Evolutionary conservation across 1,284 basidiomycete genomes (phyloP), one percentile per base, ranked within the genome.

Genomic region (Serendipita sp.): DNA sequence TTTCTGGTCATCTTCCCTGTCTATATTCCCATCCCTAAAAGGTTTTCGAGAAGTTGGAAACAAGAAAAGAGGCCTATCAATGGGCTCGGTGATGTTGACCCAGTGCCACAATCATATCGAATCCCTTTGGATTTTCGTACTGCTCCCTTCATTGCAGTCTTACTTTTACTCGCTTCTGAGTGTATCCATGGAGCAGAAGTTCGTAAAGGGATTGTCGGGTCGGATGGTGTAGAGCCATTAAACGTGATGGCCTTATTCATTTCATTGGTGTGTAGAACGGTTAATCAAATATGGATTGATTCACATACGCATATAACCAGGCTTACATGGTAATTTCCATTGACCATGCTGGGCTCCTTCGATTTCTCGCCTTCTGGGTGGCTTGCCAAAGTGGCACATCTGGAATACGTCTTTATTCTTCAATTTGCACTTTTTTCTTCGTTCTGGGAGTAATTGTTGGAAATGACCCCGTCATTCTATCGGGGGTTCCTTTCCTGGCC

Each of bases 281-380:
- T 41, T 41, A 41, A 13, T 22, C 22, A 22, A 22, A 22, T 22
- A 22, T 68, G 75, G 13, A 62, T 44, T 63, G 4, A 35, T 61
- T 3, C 34, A 3, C 26, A 17, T 22, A 30, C 32, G 22, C 22
- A 22, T 22, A 22, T 22, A 22, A 22, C 22, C 64, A 82, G 79
- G 93, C 93, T 0, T 99, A 98, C 75, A 88, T 98, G 75, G 86
- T 94, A 2, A 88, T 97, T 60, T 92, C 92, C 0, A 80, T 98
- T 43, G 94, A 99, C 70, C 81, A 87, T 5, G 93, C 92, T 0
- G 94, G 95, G 1, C 77, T 95, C 10, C 79, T 98, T 3, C 84
- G 88, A 53, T 89, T 87, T 58, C 82, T 93, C 1, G 93, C 94
- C 0, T 92, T 91, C 72, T 87, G 83, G 79, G 91, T 96, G 65